A percentile compares a stretch with the other conserved stretches of the same genome.
phyloP scores from a whole-genome alignment of 371 early-diverging fungal genomes.

The Lichtheimia ornata region DNA sequence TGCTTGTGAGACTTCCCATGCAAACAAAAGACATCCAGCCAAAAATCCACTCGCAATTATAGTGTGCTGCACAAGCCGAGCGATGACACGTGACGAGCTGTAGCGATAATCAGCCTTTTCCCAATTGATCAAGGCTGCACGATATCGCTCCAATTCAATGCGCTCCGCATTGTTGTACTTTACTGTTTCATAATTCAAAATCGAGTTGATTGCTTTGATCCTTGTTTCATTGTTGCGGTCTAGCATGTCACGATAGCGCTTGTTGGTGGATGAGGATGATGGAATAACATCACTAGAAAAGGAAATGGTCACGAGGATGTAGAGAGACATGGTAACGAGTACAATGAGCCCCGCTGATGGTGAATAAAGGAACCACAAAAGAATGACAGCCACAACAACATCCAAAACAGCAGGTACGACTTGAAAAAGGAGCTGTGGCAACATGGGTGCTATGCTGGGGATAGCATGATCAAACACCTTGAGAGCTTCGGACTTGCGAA shows the following conservation, averaged over 20 bases:
- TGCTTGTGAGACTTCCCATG: constrained; percentile 72
- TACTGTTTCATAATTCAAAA: constrained; percentile 95
- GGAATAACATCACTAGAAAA: constrained; percentile 83
- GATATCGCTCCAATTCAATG: constrained; percentile 79
- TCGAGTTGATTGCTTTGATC: constrained; percentile 84
- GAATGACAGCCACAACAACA: constrained; percentile 75
- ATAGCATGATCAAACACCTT: constrained; percentile 90
- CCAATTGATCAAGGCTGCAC: constrained; percentile 70
- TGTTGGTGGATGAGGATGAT: constrained; percentile 43
- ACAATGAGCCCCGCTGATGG: constrained; percentile 80
- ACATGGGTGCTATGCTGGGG: constrained; percentile 71
- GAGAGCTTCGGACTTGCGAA: constrained; percentile 89
- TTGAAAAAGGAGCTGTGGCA: constrained; percentile 84
- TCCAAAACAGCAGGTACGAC: constrained; percentile 87
- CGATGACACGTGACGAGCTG: constrained; percentile 66
- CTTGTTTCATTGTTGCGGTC: constrained; percentile 74
- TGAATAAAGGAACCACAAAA: constrained; percentile 74
- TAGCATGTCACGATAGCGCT: constrained; percentile 74
- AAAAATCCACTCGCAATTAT: constrained; percentile 83
- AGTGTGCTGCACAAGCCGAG: constrained; percentile 83
- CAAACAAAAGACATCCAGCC: constrained; percentile 75
- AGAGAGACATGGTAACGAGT: constrained; percentile 82
- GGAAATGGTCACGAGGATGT: constrained; percentile 77
- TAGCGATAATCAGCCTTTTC: constrained; percentile 83
- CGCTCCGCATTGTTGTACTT: constrained; percentile 81